These are phyloP conservation scores for Zychaea mexicana DNA, from an alignment of 371 early-diverging fungal species.

Conservation along the genomic window DNA sequence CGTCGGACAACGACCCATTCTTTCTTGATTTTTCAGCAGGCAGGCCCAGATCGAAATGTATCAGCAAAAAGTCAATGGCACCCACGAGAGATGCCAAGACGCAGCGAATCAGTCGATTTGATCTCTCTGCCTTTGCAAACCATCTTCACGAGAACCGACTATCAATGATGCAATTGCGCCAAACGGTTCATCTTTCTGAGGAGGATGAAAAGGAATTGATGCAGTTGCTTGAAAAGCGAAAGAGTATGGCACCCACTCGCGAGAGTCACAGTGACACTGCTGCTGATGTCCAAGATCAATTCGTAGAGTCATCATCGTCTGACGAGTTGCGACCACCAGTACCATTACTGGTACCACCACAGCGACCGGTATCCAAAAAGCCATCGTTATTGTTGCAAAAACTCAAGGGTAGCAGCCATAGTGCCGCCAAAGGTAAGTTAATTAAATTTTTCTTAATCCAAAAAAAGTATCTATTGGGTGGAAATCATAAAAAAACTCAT, in stretches of 20 bases:
- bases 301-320: not conserved
- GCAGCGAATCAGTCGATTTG: slow-evolving; percentile 20
- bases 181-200: slow-evolving; percentile 40
- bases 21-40: slow-evolving; percentile 35
- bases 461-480: too few species aligned
- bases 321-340: too few species aligned
- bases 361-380: slow-evolving; percentile 15
- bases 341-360: slow-evolving; percentile 5
- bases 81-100: slow-evolving; percentile 1
- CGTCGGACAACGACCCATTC: slow-evolving; percentile 35
- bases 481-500: too few species aligned
- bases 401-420: not conserved
- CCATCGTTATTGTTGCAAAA: slow-evolving; percentile 22
- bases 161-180: slow-evolving; percentile 40
- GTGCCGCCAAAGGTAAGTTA: not conserved
- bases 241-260: slow-evolving; percentile 14
- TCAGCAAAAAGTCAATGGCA: slow-evolving; percentile 3
- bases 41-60: not conserved
- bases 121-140: slow-evolving; percentile 42
- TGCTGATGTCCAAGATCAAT: not conserved
- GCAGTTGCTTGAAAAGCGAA: slow-evolving; percentile 25
- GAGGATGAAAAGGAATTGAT: slow-evolving; percentile 47
- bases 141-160: slow-evolving; percentile 48
- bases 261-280: too few species aligned
- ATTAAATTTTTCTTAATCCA: too few species aligned